Evolutionary conservation across 2,329 filamentous ascomycete species (phyloP).

Genomic region (Talaromyces rugulosus): DNA sequence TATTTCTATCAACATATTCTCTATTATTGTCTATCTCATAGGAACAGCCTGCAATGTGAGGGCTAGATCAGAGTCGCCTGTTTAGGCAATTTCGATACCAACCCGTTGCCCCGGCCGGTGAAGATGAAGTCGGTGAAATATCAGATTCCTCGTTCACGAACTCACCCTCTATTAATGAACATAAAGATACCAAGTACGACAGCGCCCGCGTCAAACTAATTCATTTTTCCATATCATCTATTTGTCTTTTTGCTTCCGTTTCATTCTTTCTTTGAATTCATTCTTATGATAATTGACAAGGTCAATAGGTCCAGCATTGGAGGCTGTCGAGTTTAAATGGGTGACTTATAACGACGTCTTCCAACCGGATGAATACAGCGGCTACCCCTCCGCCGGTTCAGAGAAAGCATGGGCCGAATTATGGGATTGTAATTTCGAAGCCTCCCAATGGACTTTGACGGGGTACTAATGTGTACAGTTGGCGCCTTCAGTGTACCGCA

Average conservation of each 20-base stretch:
- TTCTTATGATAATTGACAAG: constrained; percentile 2
- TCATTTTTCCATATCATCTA: background rate
- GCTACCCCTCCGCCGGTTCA: constrained; percentile 2
- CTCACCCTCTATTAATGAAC: background rate
- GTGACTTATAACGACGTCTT: constrained; percentile 3
- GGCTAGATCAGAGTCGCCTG: background rate
- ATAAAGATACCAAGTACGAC: background rate
- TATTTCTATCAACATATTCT: too few species aligned
- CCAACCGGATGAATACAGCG: constrained; percentile 8
- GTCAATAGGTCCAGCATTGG: background rate
- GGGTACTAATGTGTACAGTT: background rate
- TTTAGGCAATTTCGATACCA: constrained; percentile 1
- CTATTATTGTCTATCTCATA: too few species aligned
- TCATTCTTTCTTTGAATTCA: constrained; percentile 1
- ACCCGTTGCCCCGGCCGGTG: background rate
- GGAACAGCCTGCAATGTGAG: background rate
- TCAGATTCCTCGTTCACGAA: background rate
- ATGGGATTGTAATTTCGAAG: background rate
- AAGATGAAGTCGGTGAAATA: background rate
- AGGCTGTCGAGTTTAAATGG: background rate
- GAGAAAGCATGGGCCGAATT: constrained; percentile 7
- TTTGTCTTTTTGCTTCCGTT: constrained; percentile 5
- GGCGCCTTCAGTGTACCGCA: constrained; percentile 6
- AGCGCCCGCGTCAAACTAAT: background rate
- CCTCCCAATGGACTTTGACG: background rate